These are phyloP conservation scores for Sclerotinia nivalis DNA, from an alignment of 2,329 filamentous ascomycete genomes.

Conservation along the genomic window DNA sequence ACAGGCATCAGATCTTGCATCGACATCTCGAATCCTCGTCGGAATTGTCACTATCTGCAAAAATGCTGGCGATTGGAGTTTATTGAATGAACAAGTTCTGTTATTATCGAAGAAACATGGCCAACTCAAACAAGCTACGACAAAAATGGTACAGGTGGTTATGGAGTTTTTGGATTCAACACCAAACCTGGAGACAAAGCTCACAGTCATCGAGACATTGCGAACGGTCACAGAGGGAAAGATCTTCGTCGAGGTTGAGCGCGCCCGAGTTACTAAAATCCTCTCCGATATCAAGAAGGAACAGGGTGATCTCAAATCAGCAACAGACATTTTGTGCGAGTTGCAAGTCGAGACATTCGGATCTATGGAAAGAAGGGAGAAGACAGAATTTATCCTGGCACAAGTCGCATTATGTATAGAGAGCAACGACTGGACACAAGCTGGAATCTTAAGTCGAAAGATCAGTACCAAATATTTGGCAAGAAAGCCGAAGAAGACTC, in stretches of 20 bases:
- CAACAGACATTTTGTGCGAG: slow-evolving; percentile 92
- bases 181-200: slow-evolving; percentile 81
- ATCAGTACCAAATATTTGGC: slow-evolving; percentile 93
- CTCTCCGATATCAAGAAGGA: slow-evolving; percentile 97
- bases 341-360: slow-evolving; percentile 98
- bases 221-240: slow-evolving; percentile 98
- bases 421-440: slow-evolving; percentile 94
- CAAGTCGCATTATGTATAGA: slow-evolving; percentile 95
- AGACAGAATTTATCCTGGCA: slow-evolving; percentile 97
- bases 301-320: slow-evolving; percentile 87
- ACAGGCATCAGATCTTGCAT: slow-evolving; percentile 91
- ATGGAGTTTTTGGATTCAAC: slow-evolving; percentile 89
- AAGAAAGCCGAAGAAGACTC: slow-evolving; percentile 85
- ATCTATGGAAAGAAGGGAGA: slow-evolving; percentile 94
- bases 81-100: slow-evolving; percentile 95
- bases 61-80: slow-evolving; percentile 85
- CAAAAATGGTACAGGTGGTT: slow-evolving; percentile 97
- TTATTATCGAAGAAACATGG: slow-evolving; percentile 99
- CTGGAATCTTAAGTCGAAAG: slow-evolving; percentile 89
- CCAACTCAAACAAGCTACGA: slow-evolving; percentile 98
- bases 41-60: slow-evolving; percentile 94
- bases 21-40: slow-evolving; percentile 85
- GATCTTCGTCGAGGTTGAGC: slow-evolving; percentile 99
- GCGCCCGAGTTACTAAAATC: slow-evolving; percentile 90
- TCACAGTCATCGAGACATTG: slow-evolving; percentile 91